phyloP scores from a whole-genome alignment of 129 eudicot species.

The Calendula officinalis region DNA sequence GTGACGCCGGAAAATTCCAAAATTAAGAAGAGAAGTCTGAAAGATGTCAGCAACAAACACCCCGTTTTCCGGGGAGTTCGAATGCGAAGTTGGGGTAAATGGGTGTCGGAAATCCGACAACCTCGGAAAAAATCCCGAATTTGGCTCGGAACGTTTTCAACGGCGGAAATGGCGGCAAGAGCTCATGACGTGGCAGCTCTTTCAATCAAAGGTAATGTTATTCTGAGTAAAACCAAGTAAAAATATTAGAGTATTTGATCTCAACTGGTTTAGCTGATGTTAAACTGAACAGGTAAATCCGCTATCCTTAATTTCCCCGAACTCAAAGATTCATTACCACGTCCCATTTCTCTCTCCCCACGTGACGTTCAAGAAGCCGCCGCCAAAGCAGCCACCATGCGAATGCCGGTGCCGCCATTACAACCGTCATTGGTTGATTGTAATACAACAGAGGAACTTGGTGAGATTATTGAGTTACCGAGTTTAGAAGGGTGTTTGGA shows the following conservation, averaged over 20 bases:
- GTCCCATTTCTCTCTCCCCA: slow-evolving; percentile 33
- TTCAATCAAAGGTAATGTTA: slow-evolving; percentile 25
- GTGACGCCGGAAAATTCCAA: neutral
- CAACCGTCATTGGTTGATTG: slow-evolving; percentile 16
- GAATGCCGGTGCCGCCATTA: neutral
- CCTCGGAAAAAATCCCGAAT: slow-evolving; percentile 39
- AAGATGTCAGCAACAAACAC: slow-evolving; percentile 36
- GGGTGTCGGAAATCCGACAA: slow-evolving; percentile 43
- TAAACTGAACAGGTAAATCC: slow-evolving; percentile 8
- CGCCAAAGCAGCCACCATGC: slow-evolving; percentile 36
- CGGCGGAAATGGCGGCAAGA: slow-evolving; percentile 39
- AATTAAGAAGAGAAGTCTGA: slow-evolving; percentile 15
- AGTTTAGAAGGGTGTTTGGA: slow-evolving; percentile 52
- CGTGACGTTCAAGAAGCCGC: slow-evolving; percentile 42
- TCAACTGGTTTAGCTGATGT: too few relatives aligned
- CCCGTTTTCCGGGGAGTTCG: slow-evolving; percentile 39
- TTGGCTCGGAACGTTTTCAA: slow-evolving; percentile 42
- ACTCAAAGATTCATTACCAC: slow-evolving; percentile 35
- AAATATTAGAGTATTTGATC: too few relatives aligned
- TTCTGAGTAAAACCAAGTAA: too few relatives aligned
- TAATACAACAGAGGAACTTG: slow-evolving; percentile 45
- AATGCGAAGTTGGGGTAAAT: slow-evolving; percentile 43
- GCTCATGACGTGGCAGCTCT: slow-evolving; percentile 38
- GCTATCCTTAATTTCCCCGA: slow-evolving; percentile 38
- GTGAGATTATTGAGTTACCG: slow-evolving; percentile 73